Evolutionary conservation across 2,329 filamentous ascomycete species (phyloP).

Genomic region (Paecilomyces niveus): DNA sequence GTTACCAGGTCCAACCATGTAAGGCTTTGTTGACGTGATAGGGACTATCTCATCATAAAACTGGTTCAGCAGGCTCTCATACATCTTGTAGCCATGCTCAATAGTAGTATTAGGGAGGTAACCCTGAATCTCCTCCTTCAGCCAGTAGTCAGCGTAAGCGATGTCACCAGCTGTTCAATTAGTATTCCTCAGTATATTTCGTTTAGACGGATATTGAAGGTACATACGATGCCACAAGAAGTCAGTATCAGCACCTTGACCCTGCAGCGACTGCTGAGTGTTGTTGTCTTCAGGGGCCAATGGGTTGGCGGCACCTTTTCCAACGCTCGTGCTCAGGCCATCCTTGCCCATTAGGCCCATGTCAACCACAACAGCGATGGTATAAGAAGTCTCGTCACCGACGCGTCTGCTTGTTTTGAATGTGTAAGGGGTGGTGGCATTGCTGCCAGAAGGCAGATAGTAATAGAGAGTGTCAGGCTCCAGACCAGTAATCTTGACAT

Average conservation of each 20-base stretch:
- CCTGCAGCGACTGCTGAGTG: constrained; percentile 7
- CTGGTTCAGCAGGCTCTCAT: constrained; percentile 6
- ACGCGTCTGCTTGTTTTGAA: constrained; percentile 13
- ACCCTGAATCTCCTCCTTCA: constrained; percentile 6
- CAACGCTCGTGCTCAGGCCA: constrained; percentile 8
- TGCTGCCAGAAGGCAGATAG: constrained; percentile 11
- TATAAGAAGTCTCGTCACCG: constrained; percentile 14
- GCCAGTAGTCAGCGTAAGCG: constrained; percentile 11
- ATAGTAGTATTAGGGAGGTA: constrained; percentile 4
- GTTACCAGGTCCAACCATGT: constrained; percentile 11
- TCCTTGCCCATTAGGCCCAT: constrained; percentile 9
- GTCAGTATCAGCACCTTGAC: constrained; percentile 3
- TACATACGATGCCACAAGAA: constrained; percentile 10
- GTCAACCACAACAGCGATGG: constrained; percentile 11
- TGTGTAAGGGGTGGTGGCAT: constrained; percentile 8
- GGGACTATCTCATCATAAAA: constrained; percentile 7
- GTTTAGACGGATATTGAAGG: not conserved
- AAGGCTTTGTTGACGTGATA: constrained; percentile 5
- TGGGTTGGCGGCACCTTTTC: constrained; percentile 1
- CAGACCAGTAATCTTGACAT: constrained; percentile 12
- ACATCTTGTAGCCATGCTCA: constrained; percentile 2
- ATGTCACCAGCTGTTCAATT: constrained; percentile 6
- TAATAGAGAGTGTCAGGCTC: constrained; percentile 16
- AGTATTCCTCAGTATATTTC: no score
- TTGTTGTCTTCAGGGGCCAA: constrained; percentile 6